Percentiles rank a stretch among this genome's conserved stretches.
phyloP scores from a whole-genome alignment of 768 basidiomycete genomes.

The Tulasnella calospora region DNA sequence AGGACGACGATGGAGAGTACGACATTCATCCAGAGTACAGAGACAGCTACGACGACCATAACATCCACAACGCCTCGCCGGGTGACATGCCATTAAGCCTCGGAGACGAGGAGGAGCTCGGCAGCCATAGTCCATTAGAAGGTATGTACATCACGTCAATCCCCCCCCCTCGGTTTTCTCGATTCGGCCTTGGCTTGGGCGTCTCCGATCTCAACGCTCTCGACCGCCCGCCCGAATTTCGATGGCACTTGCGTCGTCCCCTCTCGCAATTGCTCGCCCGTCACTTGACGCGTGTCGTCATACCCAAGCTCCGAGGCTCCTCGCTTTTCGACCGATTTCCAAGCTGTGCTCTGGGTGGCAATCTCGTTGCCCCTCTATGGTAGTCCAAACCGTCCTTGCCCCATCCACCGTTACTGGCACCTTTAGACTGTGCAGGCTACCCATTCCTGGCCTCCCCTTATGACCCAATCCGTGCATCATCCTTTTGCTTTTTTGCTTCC shows the following conservation, averaged over 20 bases:
- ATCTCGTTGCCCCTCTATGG: background rate
- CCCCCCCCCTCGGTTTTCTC: background rate
- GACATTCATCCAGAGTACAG: slow-evolving; percentile 12
- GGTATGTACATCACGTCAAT: background rate
- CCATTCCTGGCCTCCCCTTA: background rate
- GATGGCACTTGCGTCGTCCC: background rate
- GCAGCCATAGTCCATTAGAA: background rate
- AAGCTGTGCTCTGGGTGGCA: background rate
- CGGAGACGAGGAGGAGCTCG: slow-evolving; percentile 12
- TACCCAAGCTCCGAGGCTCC: background rate
- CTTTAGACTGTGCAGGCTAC: slow-evolving; percentile 45
- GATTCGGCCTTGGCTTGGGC: background rate
- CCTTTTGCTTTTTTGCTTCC: background rate
- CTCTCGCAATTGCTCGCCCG: background rate
- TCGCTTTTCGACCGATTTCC: too few species aligned
- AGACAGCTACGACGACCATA: slow-evolving; percentile 4
- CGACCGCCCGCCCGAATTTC: background rate
- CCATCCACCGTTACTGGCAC: background rate
- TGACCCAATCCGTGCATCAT: background rate
- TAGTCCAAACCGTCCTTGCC: background rate
- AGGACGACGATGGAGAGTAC: slow-evolving; percentile 23
- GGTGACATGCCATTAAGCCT: background rate
- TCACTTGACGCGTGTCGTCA: background rate
- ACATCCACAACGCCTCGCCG: background rate
- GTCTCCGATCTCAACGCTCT: background rate